These are phyloP conservation scores for Musa schizocarpa DNA, from an alignment of 176 grass and related monocot species.

Conservation along the genomic window DNA sequence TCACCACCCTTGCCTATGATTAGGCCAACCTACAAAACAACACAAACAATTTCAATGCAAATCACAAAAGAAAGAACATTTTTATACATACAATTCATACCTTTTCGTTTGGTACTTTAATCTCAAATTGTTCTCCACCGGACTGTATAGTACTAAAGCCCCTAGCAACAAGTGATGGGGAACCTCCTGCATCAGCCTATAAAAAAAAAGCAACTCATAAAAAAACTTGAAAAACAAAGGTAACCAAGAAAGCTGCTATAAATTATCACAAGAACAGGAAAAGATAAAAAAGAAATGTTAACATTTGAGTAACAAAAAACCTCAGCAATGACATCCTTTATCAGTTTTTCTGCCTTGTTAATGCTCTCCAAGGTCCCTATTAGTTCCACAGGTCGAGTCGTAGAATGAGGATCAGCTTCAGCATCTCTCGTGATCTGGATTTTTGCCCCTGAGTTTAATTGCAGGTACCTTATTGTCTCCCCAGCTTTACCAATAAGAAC, in stretches of 20 bases:
- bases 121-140: slow-evolving; percentile 71
- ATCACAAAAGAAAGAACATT: neutral
- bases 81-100: slow-evolving; percentile 13
- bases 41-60: slow-evolving; percentile 12
- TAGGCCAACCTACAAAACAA: slow-evolving; percentile 54
- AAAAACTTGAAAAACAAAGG: neutral
- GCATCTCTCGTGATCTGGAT: slow-evolving; percentile 91
- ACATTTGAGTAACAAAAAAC: slow-evolving; percentile 13
- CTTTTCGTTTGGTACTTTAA: slow-evolving; percentile 84
- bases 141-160: slow-evolving; percentile 61
- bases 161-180: slow-evolving; percentile 74
- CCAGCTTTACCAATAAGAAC: slow-evolving; percentile 87
- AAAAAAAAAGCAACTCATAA: slow-evolving; percentile 4
- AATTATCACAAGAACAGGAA: neutral
- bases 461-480: slow-evolving; percentile 83
- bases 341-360: slow-evolving; percentile 70
- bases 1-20: slow-evolving; percentile 94
- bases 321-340: slow-evolving; percentile 77
- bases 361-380: slow-evolving; percentile 59
- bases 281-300: neutral
- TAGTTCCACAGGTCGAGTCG: slow-evolving; percentile 61
- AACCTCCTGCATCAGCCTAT: slow-evolving; percentile 84
- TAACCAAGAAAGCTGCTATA: neutral
- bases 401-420: slow-evolving; percentile 38
- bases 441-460: slow-evolving; percentile 65